Conservation (phyloP, 2,329 filamentous ascomycete species). For the Cordyceps javanica region DNA sequence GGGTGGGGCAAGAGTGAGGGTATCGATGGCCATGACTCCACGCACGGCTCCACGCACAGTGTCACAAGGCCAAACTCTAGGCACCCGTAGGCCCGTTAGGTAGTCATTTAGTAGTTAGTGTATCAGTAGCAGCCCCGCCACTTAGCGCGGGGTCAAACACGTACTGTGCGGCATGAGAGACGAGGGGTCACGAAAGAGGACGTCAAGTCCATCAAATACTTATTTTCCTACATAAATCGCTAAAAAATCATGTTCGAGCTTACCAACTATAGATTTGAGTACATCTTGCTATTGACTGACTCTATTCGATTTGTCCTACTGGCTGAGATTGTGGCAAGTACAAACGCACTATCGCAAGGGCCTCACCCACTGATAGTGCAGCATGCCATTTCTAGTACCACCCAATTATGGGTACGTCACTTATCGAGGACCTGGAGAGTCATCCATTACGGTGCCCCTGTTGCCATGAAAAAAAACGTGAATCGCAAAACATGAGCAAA, state of each 20-base stretch:
- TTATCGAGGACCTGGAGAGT: constrained; percentile 6
- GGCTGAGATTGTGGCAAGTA: no score
- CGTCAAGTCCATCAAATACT: not conserved
- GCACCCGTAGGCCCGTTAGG: no score
- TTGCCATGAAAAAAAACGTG: not conserved
- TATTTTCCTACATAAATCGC: not conserved
- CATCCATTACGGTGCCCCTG: not conserved
- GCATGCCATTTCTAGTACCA: not conserved
- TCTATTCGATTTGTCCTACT: not conserved
- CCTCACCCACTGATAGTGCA: not conserved
- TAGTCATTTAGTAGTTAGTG: no score
- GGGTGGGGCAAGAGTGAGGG: constrained; percentile 25
- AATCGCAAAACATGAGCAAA: not conserved
- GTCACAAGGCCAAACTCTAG: constrained; percentile 10
- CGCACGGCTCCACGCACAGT: constrained; percentile 5
- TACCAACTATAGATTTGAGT: no score
- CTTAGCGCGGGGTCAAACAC: not conserved
- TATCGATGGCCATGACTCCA: constrained; percentile 10
- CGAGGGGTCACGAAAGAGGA: not conserved
- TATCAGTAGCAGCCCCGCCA: not conserved
- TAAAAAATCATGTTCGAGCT: no score
- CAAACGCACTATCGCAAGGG: no score
- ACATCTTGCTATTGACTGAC: no score
- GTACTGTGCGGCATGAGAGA: not conserved
- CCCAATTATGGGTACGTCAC: constrained; percentile 2